These are phyloP conservation scores for Hyphodiscus sp. DNA, from an alignment of 2,329 filamentous ascomycete species.

Conservation along the genomic window DNA sequence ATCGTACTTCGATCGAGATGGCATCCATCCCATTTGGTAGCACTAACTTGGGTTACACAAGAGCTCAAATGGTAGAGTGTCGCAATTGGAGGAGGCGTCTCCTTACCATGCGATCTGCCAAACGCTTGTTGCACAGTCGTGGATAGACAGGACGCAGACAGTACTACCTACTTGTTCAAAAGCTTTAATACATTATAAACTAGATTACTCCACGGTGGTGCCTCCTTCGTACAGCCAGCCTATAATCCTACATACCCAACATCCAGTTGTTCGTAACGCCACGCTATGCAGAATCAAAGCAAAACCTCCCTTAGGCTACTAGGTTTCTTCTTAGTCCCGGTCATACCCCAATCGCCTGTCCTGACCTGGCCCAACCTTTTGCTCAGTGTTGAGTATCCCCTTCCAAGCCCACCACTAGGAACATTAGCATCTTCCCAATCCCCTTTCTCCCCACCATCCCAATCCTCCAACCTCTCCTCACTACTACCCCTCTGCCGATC, in stretches of 20 bases:
- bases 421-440: conserved; percentile 23
- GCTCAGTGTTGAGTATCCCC: conserved; percentile 23
- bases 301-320: conserved; percentile 28
- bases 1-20: background rate
- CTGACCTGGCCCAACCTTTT: conserved; percentile 25
- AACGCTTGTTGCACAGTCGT: too few species aligned
- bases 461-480: conserved; percentile 17
- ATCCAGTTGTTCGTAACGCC: background rate
- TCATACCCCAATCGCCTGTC: conserved; percentile 23
- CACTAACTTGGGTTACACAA: background rate
- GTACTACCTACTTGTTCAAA: background rate
- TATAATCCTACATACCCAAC: background rate
- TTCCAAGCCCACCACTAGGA: conserved; percentile 18
- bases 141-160: background rate
- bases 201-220: too few species aligned
- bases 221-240: background rate
- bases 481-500: conserved; percentile 9
- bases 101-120: background rate
- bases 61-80: background rate
- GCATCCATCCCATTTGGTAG: background rate
- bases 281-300: background rate
- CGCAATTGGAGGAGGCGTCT: background rate
- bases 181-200: background rate
- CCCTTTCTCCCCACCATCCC: conserved; percentile 18
- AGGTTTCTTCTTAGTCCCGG: conserved; percentile 21